phyloP scores from a whole-genome alignment of 805 yeast genomes.

The Yarrowia sp. region DNA sequence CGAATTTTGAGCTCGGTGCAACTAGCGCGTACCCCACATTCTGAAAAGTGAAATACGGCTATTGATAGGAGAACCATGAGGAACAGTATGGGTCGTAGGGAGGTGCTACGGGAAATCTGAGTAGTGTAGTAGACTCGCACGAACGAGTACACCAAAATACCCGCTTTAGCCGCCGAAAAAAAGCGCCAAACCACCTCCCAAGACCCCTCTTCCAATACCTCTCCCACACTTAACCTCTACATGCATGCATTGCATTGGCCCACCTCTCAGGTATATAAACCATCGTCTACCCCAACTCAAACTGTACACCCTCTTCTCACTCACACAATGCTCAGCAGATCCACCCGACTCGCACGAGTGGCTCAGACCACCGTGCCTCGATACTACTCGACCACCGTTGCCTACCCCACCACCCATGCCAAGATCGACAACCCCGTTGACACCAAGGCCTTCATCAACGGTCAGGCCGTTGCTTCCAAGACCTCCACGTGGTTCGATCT shows the following conservation, averaged over 20 bases:
- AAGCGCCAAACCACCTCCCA: too few species aligned
- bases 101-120: background rate
- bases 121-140: too few species aligned
- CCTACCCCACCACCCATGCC: conserved; percentile 36
- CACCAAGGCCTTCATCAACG: conserved; percentile 45
- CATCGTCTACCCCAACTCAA: too few species aligned
- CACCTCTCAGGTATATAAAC: too few species aligned
- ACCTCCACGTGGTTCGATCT: conserved; percentile 63
- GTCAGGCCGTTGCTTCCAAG: conserved; percentile 50
- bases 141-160: too few species aligned
- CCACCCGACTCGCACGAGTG: conserved; percentile 22
- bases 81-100: background rate
- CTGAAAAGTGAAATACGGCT: background rate
- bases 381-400: background rate
- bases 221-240: background rate
- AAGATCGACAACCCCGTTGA: conserved; percentile 38
- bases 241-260: background rate
- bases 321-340: conserved; percentile 14
- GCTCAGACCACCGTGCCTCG: conserved; percentile 1
- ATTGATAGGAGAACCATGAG: background rate
- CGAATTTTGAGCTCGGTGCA: too few species aligned
- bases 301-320: too few species aligned
- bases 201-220: too few species aligned
- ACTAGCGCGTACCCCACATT: background rate
- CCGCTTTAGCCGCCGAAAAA: too few species aligned